These are phyloP conservation scores for Tetracentron sinense DNA, from an alignment of 164 flowering plant species.

Conservation along the genomic window DNA sequence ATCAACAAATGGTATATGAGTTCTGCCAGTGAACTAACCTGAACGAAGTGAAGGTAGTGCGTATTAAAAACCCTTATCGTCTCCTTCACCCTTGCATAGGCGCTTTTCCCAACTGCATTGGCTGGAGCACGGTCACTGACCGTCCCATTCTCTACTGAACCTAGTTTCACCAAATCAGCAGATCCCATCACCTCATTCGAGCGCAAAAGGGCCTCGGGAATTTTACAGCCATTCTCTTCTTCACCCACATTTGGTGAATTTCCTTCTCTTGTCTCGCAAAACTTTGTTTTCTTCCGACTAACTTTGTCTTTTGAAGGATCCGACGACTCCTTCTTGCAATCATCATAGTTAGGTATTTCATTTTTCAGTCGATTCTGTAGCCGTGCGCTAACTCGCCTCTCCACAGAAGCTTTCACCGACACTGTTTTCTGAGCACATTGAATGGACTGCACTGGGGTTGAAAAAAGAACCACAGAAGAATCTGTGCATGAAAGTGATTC, in stretches of 20 bases:
- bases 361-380: background rate
- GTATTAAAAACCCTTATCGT: conserved; percentile 52
- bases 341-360: background rate
- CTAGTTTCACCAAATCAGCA: background rate
- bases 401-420: background rate
- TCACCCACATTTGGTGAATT: background rate
- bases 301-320: background rate
- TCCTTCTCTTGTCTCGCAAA: background rate
- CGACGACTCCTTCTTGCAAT: background rate
- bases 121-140: background rate
- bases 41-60: conserved; percentile 49
- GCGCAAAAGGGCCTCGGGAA: background rate
- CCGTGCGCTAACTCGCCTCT: conserved; percentile 13
- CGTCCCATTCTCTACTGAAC: background rate
- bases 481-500: no score
- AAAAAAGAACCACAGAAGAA: no score
- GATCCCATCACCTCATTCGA: background rate
- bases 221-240: background rate
- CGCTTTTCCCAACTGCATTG: conserved; percentile 29
- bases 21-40: conserved; percentile 26
- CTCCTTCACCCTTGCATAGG: conserved; percentile 38
- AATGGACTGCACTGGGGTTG: no score
- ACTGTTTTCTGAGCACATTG: no score
- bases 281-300: background rate
- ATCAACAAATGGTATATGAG: background rate